phyloP scores from a whole-genome alignment of 345 rosid species.

The Heritiera littoralis region DNA sequence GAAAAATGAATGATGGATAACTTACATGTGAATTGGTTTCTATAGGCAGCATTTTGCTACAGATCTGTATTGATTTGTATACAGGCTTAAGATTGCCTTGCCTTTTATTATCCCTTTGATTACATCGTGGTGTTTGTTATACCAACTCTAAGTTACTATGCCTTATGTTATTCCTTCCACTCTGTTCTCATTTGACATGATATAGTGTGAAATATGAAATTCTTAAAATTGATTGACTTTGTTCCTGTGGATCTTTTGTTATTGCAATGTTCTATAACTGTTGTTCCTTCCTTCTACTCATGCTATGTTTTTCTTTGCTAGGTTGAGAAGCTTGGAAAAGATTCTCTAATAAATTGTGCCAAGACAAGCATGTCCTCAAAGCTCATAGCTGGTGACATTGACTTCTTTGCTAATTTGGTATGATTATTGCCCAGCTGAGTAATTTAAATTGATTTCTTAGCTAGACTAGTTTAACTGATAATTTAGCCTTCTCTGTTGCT shows the following conservation, averaged over 20 bases:
- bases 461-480: slow-evolving; percentile 1
- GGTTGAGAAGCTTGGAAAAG: slow-evolving; percentile 97
- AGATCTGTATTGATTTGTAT: neutral
- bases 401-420: slow-evolving; percentile 95
- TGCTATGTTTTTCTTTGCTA: slow-evolving; percentile 20
- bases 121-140: neutral
- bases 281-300: neutral
- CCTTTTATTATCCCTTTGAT: neutral
- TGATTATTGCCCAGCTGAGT: slow-evolving; percentile 5
- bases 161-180: neutral
- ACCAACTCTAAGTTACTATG: neutral
- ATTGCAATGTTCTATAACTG: neutral
- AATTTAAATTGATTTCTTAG: neutral
- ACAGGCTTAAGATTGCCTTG: neutral
- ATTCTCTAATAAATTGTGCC: slow-evolving; percentile 86
- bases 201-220: neutral
- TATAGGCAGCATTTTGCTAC: neutral
- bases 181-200: neutral
- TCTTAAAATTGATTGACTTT: neutral
- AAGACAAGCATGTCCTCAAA: slow-evolving; percentile 99
- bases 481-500: neutral
- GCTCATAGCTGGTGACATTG: slow-evolving; percentile 85
- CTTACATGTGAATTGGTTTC: neutral
- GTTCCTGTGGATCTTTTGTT: neutral
- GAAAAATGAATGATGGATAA: slow-evolving; percentile 2